Evolutionary conservation across 2,329 filamentous ascomycete genomes (phyloP), one percentile per base, ranked within the genome.

Genomic region (Stemphylium beticola): DNA sequence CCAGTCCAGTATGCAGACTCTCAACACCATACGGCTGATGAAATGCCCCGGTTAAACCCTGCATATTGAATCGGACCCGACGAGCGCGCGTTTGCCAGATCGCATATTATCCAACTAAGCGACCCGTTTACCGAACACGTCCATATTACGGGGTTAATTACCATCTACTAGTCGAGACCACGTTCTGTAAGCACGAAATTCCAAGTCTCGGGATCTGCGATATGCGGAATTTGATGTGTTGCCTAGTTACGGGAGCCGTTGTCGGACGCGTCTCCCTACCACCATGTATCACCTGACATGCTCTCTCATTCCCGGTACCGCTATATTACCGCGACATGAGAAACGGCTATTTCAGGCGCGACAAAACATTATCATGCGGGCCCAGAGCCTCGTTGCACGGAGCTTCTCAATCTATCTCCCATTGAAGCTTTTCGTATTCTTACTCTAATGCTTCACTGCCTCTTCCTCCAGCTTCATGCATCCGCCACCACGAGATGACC

Each of bases 401-500:
- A 48, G 51, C 37, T 14, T 31, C 45, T 50, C 56, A 71, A 70
- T 71, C 57, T 67, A 67, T 51, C 37, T 67, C 38, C 31, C 31
- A 62, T 53, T 57, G 62, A 69, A 72, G 65, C 68, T 68, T 71
- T 68, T 69, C 69, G 69, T 72, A 71, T 71, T 61, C 41, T 32
- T 55, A 69, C 67, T 69, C 39, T 67, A 64, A 60, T 53, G 49
- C 42, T 62, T 59, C 49, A 40, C 44, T 56, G 55, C 45, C 54
- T 33, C 44, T 42, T 48, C 48, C 50, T 58, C 55, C 57, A 53
- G 50, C 49, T 15, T 29, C 29, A 38, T 43, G 37, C 41, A 41
- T 40, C 53, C 51, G 43, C 46, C 51, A 46, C 58, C 37, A 29
- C n/a, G 33, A 15, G 45, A 43, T 26, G 43, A 22, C n/a, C 20